Percentiles rank a stretch among this genome's conserved stretches.
phyloP scores from a whole-genome alignment of 2,329 filamentous ascomycete genomes.

The Talaromyces sp. region DNA sequence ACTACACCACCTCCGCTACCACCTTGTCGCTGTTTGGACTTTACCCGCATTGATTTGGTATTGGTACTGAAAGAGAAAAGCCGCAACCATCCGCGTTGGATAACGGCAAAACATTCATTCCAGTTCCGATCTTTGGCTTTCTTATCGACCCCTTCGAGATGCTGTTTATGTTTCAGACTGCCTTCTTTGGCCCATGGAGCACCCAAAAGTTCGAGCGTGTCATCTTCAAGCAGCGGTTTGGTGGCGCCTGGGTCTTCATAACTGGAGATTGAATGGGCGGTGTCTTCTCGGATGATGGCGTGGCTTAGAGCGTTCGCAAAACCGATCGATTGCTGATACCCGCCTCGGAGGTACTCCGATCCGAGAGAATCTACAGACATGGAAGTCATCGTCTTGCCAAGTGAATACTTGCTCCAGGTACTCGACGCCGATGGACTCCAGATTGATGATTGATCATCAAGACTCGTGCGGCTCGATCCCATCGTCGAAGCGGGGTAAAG shows the following conservation, averaged over 20 bases:
- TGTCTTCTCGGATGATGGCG: constrained; percentile 82
- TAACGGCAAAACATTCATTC: constrained; percentile 91
- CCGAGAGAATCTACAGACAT: constrained; percentile 89
- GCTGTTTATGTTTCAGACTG: constrained; percentile 91
- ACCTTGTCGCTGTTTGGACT: constrained; percentile 51
- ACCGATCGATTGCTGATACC: constrained; percentile 89
- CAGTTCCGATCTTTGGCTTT: constrained; percentile 91
- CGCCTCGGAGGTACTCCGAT: constrained; percentile 63
- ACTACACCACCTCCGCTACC: constrained; percentile 61
- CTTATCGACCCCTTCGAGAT: constrained; percentile 84
- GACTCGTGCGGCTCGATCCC: constrained; percentile 85
- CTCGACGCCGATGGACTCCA: constrained; percentile 92
- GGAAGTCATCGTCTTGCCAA: constrained; percentile 83
- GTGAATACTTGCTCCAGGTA: constrained; percentile 89
- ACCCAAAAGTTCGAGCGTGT: constrained; percentile 82
- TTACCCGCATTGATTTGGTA: constrained; percentile 63
- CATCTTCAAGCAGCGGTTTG: constrained; percentile 76
- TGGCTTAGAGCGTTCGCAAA: constrained; percentile 96
- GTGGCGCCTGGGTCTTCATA: constrained; percentile 57
- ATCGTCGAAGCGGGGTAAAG: constrained; percentile 72
- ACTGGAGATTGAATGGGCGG: constrained; percentile 49
- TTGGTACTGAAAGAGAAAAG: constrained; percentile 87
- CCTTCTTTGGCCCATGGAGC: constrained; percentile 99
- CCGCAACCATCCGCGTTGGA: constrained; percentile 90
- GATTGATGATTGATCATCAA: constrained; percentile 83